Percentiles rank a stretch among this genome's conserved stretches.
phyloP scores from a whole-genome alignment of 164 flowering plant species.

The Amborella trichopoda region DNA sequence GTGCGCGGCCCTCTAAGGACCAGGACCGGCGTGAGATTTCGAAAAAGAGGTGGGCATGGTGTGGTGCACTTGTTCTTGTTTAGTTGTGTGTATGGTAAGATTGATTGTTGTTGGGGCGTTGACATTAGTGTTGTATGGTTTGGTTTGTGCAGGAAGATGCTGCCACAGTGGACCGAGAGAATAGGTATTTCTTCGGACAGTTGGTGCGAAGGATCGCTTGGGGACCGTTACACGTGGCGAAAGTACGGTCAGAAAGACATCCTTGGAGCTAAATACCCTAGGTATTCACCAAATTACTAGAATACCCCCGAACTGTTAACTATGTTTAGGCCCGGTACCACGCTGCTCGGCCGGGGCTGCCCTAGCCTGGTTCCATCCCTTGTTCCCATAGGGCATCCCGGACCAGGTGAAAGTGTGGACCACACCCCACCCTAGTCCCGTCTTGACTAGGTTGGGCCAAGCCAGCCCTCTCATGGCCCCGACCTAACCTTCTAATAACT shows the following conservation, averaged over 20 bases:
- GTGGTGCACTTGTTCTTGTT: not conserved
- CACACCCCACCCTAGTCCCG: no score
- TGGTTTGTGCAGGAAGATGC: conserved; percentile 39
- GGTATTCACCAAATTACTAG: no score
- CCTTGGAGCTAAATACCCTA: conserved; percentile 72
- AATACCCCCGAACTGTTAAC: no score
- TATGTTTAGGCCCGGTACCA: no score
- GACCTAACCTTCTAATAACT: no score
- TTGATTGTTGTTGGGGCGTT: not conserved
- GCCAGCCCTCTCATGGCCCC: no score
- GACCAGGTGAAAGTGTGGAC: no score
- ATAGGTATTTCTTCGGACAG: conserved; percentile 34
- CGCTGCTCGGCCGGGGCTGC: no score
- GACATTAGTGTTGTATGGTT: not conserved
- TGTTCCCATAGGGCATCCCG: no score
- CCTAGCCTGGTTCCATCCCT: no score
- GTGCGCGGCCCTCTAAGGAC: not conserved
- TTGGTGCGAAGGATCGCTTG: conserved; percentile 61
- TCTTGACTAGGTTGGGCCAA: no score
- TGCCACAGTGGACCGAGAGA: conserved; percentile 55
- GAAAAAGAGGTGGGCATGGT: conserved; percentile 28
- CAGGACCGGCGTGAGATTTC: conserved; percentile 14
- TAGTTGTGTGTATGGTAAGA: not conserved
- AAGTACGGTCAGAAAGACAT: conserved; percentile 98
- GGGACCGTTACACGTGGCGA: conserved; percentile 90